Conservation (phyloP, 2,329 filamentous ascomycete species). For the Hypoxylon sp. region DNA sequence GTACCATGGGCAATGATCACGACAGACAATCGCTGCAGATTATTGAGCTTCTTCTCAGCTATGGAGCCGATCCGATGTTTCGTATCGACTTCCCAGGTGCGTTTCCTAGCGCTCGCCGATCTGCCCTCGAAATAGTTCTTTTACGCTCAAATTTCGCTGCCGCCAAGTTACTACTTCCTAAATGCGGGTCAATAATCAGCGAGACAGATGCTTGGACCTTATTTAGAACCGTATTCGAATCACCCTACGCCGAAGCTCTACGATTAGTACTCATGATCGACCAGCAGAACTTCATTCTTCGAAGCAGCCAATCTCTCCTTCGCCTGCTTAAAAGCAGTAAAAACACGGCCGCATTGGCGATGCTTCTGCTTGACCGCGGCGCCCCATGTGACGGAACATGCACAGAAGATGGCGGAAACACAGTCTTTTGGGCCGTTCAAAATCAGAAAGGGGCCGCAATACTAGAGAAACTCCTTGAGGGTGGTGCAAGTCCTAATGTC, state of each 20-base stretch:
- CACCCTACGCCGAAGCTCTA: not conserved
- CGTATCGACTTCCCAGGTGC: not conserved
- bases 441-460: slow-evolving; percentile 14
- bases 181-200: not conserved
- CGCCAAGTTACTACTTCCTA: slow-evolving; percentile 15
- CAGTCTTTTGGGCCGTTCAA: slow-evolving; percentile 26
- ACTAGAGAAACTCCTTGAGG: slow-evolving; percentile 2
- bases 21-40: not conserved
- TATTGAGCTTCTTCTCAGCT: slow-evolving; percentile 16
- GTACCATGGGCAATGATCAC: not conserved
- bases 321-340: slow-evolving; percentile 8
- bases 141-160: not conserved
- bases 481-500: slow-evolving; percentile 19
- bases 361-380: slow-evolving; percentile 16
- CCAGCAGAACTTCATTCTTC: slow-evolving; percentile 5
- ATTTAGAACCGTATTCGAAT: not conserved
- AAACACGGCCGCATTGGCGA: slow-evolving; percentile 1
- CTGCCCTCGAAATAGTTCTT: slow-evolving; percentile 19
- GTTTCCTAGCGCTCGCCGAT: not conserved
- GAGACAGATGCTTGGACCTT: slow-evolving; percentile 6
- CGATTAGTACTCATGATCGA: slow-evolving; percentile 11
- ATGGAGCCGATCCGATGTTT: slow-evolving; percentile 17
- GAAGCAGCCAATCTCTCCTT: slow-evolving; percentile 1
- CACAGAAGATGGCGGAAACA: slow-evolving; percentile 5
- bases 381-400: not conserved